Evolutionary conservation across 208 protist genomes (phyloP).

Genomic region (Acanthamoeba healyi): DNA sequence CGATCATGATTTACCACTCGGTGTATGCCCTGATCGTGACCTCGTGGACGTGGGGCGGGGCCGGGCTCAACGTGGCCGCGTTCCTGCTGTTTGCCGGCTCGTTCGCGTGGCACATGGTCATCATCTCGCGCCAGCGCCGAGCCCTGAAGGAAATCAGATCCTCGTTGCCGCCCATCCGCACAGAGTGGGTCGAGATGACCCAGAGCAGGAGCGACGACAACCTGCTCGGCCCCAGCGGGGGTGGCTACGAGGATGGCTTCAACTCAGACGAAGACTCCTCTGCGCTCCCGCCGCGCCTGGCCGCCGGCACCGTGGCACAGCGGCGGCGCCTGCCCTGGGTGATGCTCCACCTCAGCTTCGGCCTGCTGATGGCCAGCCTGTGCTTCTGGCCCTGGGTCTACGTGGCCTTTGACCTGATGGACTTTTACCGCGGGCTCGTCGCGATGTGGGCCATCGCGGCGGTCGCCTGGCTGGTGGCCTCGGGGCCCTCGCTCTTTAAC

Average conservation of each 20-base stretch:
- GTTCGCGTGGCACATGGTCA: not conserved
- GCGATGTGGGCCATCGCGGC: not conserved
- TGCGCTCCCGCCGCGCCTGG: not conserved
- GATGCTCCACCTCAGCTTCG: conserved; percentile 9
- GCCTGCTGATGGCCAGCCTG: not conserved
- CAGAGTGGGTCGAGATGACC: not conserved
- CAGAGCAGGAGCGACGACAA: not conserved
- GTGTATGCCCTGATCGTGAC: not conserved
- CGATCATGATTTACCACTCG: not conserved
- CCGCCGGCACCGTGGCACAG: not conserved
- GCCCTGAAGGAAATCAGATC: not conserved
- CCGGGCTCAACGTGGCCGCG: not conserved
- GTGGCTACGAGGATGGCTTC: too few relatives aligned
- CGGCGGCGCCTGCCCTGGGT: not conserved
- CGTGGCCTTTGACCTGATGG: conserved; percentile 19
- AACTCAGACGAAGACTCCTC: too few relatives aligned
- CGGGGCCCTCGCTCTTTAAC: not conserved
- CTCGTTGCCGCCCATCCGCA: not conserved
- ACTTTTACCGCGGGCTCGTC: not conserved
- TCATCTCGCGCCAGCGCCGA: not conserved
- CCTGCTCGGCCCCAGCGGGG: too few relatives aligned
- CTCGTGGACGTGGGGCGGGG: not conserved
- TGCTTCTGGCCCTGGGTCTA: conserved; percentile 21
- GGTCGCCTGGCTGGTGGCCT: not conserved
- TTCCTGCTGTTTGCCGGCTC: not conserved